A percentile compares a stretch with the other conserved stretches of the same genome.
Conservation (phyloP, 768 basidiomycete genomes). For the Tubosaeta sp. region DNA sequence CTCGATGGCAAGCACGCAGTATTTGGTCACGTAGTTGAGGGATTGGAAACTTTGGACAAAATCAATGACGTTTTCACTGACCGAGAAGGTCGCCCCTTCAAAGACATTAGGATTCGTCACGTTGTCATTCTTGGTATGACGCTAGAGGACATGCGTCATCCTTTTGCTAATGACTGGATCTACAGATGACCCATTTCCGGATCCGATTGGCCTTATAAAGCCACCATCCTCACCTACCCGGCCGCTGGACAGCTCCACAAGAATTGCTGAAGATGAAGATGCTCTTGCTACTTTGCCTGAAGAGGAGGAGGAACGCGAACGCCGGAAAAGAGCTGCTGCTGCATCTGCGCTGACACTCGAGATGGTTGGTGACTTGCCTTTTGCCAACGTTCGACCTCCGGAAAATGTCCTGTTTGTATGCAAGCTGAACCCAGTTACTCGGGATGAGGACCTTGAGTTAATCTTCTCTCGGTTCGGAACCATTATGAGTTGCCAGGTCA, state of each 20-base stretch:
- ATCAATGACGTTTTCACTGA: slow-evolving; percentile 90
- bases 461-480: slow-evolving; percentile 95
- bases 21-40: slow-evolving; percentile 95
- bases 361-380: slow-evolving; percentile 99
- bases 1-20: slow-evolving; percentile 92
- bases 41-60: slow-evolving; percentile 86
- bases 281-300: slow-evolving; percentile 77
- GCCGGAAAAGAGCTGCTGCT: slow-evolving; percentile 83
- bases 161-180: not conserved
- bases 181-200: slow-evolving; percentile 91
- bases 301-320: slow-evolving; percentile 76
- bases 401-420: slow-evolving; percentile 99
- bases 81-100: slow-evolving; percentile 83
- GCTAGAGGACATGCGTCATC: not conserved
- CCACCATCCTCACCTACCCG: slow-evolving; percentile 74
- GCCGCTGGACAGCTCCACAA: slow-evolving; percentile 80
- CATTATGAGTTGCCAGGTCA: slow-evolving; percentile 97
- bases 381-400: slow-evolving; percentile 95
- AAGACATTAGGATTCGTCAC: slow-evolving; percentile 92
- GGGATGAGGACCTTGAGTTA: slow-evolving; percentile 93
- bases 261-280: slow-evolving; percentile 95
- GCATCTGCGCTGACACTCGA: slow-evolving; percentile 95
- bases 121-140: slow-evolving; percentile 84
- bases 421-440: slow-evolving; percentile 94
- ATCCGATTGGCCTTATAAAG: slow-evolving; percentile 70